phyloP scores from a whole-genome alignment of 495 filamentous ascomycete species.

The Lentithecium fluviatile region DNA sequence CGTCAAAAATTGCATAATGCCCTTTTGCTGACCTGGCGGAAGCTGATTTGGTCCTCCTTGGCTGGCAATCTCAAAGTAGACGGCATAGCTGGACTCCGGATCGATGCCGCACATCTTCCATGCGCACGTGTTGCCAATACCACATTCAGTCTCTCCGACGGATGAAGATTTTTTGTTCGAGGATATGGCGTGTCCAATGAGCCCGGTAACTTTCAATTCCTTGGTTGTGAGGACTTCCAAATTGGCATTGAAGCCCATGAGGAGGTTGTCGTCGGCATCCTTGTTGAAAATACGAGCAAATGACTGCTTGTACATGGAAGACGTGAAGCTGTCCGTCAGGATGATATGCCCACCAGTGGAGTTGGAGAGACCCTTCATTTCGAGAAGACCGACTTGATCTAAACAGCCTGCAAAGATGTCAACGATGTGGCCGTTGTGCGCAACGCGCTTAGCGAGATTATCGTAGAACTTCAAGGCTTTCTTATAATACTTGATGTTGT shows the following conservation, averaged over 20 bases:
- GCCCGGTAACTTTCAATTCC: constrained; percentile 95
- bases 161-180: constrained; percentile 97
- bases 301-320: constrained; percentile 99
- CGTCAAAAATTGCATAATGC: constrained; percentile 97
- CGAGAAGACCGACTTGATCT: constrained; percentile 94
- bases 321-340: constrained; percentile 96
- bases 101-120: constrained; percentile 99
- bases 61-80: constrained; percentile 97
- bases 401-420: constrained; percentile 98
- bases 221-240: constrained; percentile 97
- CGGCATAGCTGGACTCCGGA: constrained; percentile 85
- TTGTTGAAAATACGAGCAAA: constrained; percentile 98
- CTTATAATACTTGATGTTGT: constrained; percentile 99
- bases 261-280: constrained; percentile 85
- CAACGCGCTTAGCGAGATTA: constrained; percentile 88
- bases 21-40: constrained; percentile 83
- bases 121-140: constrained; percentile 97
- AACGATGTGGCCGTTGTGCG: constrained; percentile 95
- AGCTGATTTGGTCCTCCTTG: constrained; percentile 86
- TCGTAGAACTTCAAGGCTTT: constrained; percentile 99
- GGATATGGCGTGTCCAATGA: constrained; percentile 95
- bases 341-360: constrained; percentile 98
- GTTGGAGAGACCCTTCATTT: constrained; percentile 98
- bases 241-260: constrained; percentile 98
- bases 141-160: constrained; percentile 96